phyloP scores from a whole-genome alignment of 306 rosid genomes.

The Abrus precatorius region DNA sequence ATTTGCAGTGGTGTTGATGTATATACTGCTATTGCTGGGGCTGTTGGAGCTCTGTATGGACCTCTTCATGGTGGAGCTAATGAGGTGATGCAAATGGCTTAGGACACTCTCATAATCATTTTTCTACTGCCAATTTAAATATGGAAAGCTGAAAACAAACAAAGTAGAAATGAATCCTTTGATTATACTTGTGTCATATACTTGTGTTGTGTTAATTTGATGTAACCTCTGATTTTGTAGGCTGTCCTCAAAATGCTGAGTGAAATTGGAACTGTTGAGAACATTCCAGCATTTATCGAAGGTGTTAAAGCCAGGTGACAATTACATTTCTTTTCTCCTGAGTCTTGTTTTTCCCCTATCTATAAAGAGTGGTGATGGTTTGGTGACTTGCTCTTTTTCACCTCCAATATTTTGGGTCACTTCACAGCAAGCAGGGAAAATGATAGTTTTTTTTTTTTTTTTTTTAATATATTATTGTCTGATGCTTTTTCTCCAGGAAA shows the following conservation, averaged over 20 bases:
- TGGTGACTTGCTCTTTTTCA: constrained; percentile 21
- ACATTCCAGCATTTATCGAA: constrained; percentile 86
- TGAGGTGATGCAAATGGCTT: constrained; percentile 63
- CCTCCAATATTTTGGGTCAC: constrained; percentile 5
- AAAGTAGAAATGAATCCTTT: neutral
- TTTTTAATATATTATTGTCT: constrained; percentile 6
- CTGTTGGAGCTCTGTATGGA: constrained; percentile 89
- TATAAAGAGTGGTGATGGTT: no score
- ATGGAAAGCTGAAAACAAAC: neutral
- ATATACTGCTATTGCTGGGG: constrained; percentile 90
- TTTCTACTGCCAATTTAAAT: no score
- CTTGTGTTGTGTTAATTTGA: no score
- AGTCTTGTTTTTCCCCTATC: neutral
- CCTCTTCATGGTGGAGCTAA: constrained; percentile 96
- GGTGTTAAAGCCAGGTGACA: constrained; percentile 87
- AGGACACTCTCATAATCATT: constrained; percentile 7
- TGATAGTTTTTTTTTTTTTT: constrained; percentile 29
- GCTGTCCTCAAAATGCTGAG: constrained; percentile 90
- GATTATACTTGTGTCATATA: neutral
- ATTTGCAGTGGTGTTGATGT: constrained; percentile 87
- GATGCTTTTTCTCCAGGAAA: constrained; percentile 63
- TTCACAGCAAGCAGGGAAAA: neutral
- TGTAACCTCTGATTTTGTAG: constrained; percentile 53
- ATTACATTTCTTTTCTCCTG: constrained; percentile 12
- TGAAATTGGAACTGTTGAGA: constrained; percentile 86